Evolutionary conservation across 805 yeast species (phyloP).

Genomic region (Priceomyces melissophilus): DNA sequence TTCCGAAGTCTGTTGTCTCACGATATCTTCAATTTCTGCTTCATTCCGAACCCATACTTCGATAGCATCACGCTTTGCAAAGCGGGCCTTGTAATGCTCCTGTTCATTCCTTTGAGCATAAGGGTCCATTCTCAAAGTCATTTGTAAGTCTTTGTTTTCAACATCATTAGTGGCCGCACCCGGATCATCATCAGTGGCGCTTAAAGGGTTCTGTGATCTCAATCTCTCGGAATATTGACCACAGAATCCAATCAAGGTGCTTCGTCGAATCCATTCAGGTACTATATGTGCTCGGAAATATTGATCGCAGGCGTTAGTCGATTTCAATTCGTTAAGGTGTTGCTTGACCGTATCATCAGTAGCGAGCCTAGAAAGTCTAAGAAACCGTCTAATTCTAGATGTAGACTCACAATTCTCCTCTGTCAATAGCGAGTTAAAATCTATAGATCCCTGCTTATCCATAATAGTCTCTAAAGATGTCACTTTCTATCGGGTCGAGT

Average conservation of each 20-base stretch:
- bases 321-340: slow-evolving; percentile 31
- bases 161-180: background rate
- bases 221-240: slow-evolving; percentile 21
- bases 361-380: slow-evolving; percentile 34
- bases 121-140: slow-evolving; percentile 28
- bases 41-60: slow-evolving; percentile 39
- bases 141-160: slow-evolving; percentile 20
- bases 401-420: slow-evolving; percentile 34
- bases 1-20: slow-evolving; percentile 28
- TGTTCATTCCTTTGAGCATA: slow-evolving; percentile 29
- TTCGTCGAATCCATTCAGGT: slow-evolving; percentile 37
- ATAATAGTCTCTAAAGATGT: background rate
- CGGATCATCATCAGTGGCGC: background rate
- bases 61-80: slow-evolving; percentile 23
- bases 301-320: slow-evolving; percentile 19
- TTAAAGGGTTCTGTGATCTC: slow-evolving; percentile 13
- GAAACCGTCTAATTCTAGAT: slow-evolving; percentile 33
- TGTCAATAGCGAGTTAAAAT: slow-evolving; percentile 13
- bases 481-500: background rate
- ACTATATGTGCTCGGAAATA: slow-evolving; percentile 25
- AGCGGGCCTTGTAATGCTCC: slow-evolving; percentile 19
- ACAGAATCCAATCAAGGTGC: slow-evolving; percentile 29
- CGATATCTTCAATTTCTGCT: slow-evolving; percentile 28
- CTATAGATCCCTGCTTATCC: background rate
- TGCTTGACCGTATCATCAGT: slow-evolving; percentile 40